Conservation (phyloP, 2,329 filamentous ascomycete genomes). For the Elsinoe perseae region DNA sequence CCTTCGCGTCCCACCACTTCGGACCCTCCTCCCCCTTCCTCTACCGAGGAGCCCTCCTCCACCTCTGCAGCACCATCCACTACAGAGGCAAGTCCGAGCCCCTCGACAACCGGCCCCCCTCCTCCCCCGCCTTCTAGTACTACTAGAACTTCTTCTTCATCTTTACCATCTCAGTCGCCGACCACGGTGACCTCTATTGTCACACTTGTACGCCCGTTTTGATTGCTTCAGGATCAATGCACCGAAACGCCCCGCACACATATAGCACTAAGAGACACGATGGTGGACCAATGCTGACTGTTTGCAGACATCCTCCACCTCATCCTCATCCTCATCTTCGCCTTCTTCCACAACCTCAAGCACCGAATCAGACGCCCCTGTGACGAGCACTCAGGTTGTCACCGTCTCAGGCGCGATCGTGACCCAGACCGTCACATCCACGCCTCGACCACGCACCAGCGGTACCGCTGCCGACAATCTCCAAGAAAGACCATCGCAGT, state of each 20-base stretch:
- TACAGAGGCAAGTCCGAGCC: conserved; percentile 19
- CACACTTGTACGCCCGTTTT: conserved; percentile 14
- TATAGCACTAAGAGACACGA: conserved; percentile 15
- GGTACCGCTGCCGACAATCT: conserved; percentile 17
- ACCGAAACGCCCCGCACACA: conserved; percentile 18
- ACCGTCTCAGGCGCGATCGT: conserved; percentile 38
- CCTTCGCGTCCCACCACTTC: conserved; percentile 13
- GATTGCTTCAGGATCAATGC: conserved; percentile 15
- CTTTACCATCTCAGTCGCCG: conserved; percentile 19
- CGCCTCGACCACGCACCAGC: conserved; percentile 25
- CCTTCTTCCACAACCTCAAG: conserved; percentile 18
- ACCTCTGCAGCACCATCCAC: conserved; percentile 12
- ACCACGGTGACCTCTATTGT: conserved; percentile 13
- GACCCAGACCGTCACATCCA: conserved; percentile 39
- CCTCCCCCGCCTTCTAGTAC: neutral
- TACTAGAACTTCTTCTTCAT: conserved; percentile 9
- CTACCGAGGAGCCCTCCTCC: conserved; percentile 20
- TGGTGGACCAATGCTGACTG: conserved; percentile 18
- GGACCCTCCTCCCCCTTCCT: conserved; percentile 18
- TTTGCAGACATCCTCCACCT: conserved; percentile 17
- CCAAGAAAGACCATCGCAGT: conserved; percentile 19
- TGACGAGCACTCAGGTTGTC: conserved; percentile 33
- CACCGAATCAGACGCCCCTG: conserved; percentile 19
- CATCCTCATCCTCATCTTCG: conserved; percentile 19
- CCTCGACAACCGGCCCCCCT: conserved; percentile 8